phyloP scores from a whole-genome alignment of 1,284 basidiomycete genomes.

The Moesziomyces globuligerus region DNA sequence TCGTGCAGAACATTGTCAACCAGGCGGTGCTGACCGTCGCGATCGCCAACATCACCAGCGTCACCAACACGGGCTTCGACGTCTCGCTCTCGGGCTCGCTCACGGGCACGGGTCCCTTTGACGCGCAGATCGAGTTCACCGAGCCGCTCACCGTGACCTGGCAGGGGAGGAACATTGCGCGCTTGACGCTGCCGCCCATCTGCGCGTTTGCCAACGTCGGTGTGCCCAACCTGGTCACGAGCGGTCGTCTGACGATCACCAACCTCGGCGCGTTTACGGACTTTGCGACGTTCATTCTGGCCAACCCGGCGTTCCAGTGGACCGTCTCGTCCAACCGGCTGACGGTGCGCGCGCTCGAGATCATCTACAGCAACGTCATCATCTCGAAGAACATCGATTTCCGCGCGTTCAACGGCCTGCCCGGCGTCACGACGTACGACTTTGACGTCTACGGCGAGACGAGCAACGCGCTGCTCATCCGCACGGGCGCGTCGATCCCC shows the following conservation, averaged over 20 bases:
- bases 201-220: constrained; percentile 77
- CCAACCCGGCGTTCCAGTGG: constrained; percentile 78
- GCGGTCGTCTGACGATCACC: constrained; percentile 64
- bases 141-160: constrained; percentile 73
- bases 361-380: constrained; percentile 76
- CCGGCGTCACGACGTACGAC: constrained; percentile 74
- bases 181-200: constrained; percentile 75
- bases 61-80: constrained; percentile 56
- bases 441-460: constrained; percentile 73
- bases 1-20: constrained; percentile 77
- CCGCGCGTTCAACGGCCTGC: constrained; percentile 78
- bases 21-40: constrained; percentile 73
- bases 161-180: constrained; percentile 77
- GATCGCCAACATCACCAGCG: constrained; percentile 75
- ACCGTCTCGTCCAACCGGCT: constrained; percentile 76
- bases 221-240: constrained; percentile 75
- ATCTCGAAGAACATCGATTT: constrained; percentile 76
- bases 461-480: constrained; percentile 77
- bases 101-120: constrained; percentile 69
- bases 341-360: constrained; percentile 76
- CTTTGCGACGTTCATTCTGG: constrained; percentile 76
- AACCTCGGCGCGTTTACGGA: constrained; percentile 71
- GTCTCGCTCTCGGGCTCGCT: constrained; percentile 68
- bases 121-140: constrained; percentile 69
- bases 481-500: constrained; percentile 76